Percentiles rank a stretch among this genome's conserved stretches.
Evolutionary conservation across 164 flowering plant species (phyloP).

Genomic region (Nelumbo lutea): DNA sequence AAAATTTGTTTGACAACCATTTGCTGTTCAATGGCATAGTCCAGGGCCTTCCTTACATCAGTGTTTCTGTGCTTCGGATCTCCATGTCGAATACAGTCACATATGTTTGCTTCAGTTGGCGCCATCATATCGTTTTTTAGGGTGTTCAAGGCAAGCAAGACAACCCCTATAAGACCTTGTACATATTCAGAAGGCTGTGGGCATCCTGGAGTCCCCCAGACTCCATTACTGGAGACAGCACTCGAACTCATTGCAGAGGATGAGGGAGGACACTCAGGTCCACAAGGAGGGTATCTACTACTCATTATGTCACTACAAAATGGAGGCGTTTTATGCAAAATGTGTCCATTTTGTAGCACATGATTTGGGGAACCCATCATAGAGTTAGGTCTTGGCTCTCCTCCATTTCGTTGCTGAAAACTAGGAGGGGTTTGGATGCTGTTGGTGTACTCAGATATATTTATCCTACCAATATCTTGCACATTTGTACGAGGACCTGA

Average conservation of each 20-base stretch:
- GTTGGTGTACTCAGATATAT: slow-evolving; percentile 32
- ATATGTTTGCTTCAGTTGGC: slow-evolving; percentile 76
- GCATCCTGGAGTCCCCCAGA: slow-evolving; percentile 42
- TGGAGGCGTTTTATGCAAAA: slow-evolving; percentile 12
- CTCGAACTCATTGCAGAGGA: slow-evolving; percentile 25
- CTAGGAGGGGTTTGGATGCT: slow-evolving; percentile 20
- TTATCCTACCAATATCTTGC: slow-evolving; percentile 52
- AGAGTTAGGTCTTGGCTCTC: slow-evolving; percentile 23
- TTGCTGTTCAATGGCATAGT: slow-evolving; percentile 58
- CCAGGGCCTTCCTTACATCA: slow-evolving; percentile 64
- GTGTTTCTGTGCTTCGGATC: slow-evolving; percentile 49
- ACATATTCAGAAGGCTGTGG: slow-evolving; percentile 44
- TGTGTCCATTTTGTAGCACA: slow-evolving; percentile 26
- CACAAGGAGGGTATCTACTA: slow-evolving; percentile 23
- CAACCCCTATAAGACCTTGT: slow-evolving; percentile 52
- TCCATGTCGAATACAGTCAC: slow-evolving; percentile 69
- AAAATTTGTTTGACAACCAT: slow-evolving; percentile 50
- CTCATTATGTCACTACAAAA: slow-evolving; percentile 20
- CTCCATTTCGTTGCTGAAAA: slow-evolving; percentile 32
- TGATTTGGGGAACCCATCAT: slow-evolving; percentile 20
- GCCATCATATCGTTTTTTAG: slow-evolving; percentile 61
- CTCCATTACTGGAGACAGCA: slow-evolving; percentile 20
- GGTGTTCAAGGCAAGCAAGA: slow-evolving; percentile 66
- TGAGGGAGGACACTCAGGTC: slow-evolving; percentile 28
- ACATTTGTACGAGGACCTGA: slow-evolving; percentile 27